phyloP scores from a whole-genome alignment of 129 eudicot species.

The Chrysanthemum seticuspe region DNA sequence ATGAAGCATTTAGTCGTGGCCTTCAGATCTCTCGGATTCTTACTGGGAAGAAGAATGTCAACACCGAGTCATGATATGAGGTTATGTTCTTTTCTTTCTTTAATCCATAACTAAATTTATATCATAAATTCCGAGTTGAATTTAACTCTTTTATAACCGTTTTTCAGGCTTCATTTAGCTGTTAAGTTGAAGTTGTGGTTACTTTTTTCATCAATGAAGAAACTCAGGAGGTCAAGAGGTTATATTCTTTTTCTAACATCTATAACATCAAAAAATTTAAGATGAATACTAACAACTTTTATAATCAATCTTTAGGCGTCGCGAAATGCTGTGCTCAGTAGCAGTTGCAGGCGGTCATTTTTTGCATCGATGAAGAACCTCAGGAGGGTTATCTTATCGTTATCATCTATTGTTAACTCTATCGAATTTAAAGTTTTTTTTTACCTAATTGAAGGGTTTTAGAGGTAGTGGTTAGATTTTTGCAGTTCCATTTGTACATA shows the following conservation, averaged over 20 bases:
- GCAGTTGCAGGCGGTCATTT: too few species aligned
- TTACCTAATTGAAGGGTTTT: not conserved
- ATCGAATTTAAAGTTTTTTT: not conserved
- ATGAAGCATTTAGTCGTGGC: slow-evolving; percentile 92
- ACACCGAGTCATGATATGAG: slow-evolving; percentile 45
- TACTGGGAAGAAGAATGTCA: slow-evolving; percentile 71
- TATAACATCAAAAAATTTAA: too few species aligned
- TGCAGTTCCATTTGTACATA: slow-evolving; percentile 13
- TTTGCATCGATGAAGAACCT: too few species aligned
- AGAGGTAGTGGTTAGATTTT: not conserved
- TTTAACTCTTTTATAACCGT: not conserved
- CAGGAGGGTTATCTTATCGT: too few species aligned
- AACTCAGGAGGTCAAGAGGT: slow-evolving; percentile 10
- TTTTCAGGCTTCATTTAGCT: slow-evolving; percentile 17
- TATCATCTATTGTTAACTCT: too few species aligned
- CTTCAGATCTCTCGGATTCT: slow-evolving; percentile 81
- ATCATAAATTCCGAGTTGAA: not conserved
- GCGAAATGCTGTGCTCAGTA: too few species aligned
- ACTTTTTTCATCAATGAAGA: slow-evolving; percentile 20
- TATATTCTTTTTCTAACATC: not conserved
- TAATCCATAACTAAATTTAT: not conserved
- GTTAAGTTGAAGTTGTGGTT: not conserved
- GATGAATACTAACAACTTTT: too few species aligned
- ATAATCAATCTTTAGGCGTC: too few species aligned
- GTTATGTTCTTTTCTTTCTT: slow-evolving; percentile 20